Base-by-base conservation (phyloP, 805 yeast species). In the Dipodascopsis uninucleata region DNA sequence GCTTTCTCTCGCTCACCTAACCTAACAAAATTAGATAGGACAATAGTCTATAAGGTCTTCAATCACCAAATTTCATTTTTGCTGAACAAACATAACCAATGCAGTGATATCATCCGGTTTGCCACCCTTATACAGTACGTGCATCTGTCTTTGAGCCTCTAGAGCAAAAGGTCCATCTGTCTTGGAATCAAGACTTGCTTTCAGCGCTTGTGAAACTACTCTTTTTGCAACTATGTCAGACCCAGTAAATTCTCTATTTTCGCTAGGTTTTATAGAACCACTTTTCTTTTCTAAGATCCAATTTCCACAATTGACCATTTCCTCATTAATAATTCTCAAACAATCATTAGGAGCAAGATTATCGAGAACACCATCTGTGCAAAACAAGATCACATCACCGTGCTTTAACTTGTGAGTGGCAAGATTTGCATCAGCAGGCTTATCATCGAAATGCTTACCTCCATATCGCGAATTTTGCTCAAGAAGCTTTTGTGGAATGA, bases 81-180 rank as follows among this genome's bases (percentile, higher is more conserved):
- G 29, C 16, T 50, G 55, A 25, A 85, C 87, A 58, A 77, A 75
- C 34, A 87, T 79, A 58, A 85, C 72, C 1, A 89, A 82, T 14
- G 83, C 77, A 1, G 97, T 87, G 29, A 93, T 83, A 65, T 90
- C 98, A 66, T 90, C 98, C 36, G 88, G 94, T 67, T 90, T 90
- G 10, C 98, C 98, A 26, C 98, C 97, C 47, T 78, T 71, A 60
- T 85, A 84, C 33, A 72, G 69, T 58, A 79, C 82, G 2, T 83
- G 83, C 1, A 86, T 77, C 39, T 82, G 61, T 54, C 77, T 71
- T 8, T 81, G 71, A 44, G 84, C 70, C 59, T 82, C 85, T 64
- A 82, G 88, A 5, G 96, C 83, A 66, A 90, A 90, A 0, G 90
- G 94, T 49, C 94, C 81, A 16, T 89, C 87, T 60, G 75, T 84